Percentiles rank a stretch among this genome's conserved stretches.
Conservation (phyloP, 2,329 filamentous ascomycete genomes). For the Scedosporium aurantiacum region DNA sequence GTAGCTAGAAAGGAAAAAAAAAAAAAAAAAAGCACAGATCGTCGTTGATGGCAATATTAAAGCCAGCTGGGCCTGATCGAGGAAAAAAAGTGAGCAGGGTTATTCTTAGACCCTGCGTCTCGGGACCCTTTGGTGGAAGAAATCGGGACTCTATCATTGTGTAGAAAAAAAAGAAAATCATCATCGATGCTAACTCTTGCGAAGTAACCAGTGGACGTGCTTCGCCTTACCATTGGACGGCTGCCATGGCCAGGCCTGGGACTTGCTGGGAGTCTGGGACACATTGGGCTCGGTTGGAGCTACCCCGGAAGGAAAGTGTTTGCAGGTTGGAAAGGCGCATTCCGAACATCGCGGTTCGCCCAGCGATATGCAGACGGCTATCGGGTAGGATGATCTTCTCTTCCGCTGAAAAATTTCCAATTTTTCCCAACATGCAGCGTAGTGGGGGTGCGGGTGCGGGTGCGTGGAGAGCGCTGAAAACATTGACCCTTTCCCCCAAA, state of each 20-base stretch:
- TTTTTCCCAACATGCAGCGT: background rate
- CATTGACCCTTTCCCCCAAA: background rate
- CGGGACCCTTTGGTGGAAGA: background rate
- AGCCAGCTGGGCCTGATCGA: background rate
- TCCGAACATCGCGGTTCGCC: background rate
- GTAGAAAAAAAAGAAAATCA: too few species aligned
- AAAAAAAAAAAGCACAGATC: background rate
- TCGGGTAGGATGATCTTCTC: background rate
- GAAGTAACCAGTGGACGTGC: too few species aligned
- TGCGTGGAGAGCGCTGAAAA: background rate
- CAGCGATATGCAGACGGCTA: background rate
- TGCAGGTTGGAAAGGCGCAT: background rate
- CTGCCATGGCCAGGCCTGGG: too few species aligned
- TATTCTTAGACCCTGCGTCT: background rate
- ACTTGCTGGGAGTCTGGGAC: too few species aligned
- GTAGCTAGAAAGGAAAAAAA: too few species aligned
- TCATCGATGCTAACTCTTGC: too few species aligned
- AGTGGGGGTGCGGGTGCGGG: background rate
- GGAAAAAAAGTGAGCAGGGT: background rate
- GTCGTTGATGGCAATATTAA: background rate
- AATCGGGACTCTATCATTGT: background rate
- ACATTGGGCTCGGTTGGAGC: background rate
- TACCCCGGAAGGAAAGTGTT: constrained; percentile 2
- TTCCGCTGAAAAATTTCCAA: background rate
- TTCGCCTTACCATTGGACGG: background rate